Evolutionary conservation across 768 basidiomycete species (phyloP).

Genomic region (Boletus sp.): DNA sequence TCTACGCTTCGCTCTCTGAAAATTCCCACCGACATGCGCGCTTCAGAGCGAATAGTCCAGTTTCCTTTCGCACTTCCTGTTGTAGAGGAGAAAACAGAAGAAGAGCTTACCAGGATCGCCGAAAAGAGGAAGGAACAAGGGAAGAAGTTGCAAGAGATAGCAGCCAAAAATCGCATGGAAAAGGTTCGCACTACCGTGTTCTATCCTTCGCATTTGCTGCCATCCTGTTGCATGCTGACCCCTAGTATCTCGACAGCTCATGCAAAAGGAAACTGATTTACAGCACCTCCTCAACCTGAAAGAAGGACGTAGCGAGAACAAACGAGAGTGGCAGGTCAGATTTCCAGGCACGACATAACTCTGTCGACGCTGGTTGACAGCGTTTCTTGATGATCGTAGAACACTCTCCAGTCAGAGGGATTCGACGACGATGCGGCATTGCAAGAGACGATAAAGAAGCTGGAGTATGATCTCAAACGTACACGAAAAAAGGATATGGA

Average conservation of each 20-base stretch:
- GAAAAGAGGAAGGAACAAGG: conserved; percentile 88
- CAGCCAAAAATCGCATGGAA: conserved; percentile 79
- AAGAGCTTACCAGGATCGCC: conserved; percentile 73
- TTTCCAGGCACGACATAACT: not conserved
- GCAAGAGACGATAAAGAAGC: conserved; percentile 81
- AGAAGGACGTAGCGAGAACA: conserved; percentile 57
- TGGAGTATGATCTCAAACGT: conserved; percentile 74
- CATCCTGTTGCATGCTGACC: not conserved
- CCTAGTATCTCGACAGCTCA: conserved; percentile 43
- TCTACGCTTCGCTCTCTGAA: conserved; percentile 63
- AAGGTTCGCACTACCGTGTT: conserved; percentile 51
- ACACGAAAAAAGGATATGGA: conserved; percentile 79
- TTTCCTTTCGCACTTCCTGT: conserved; percentile 73
- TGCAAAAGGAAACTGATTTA: conserved; percentile 75
- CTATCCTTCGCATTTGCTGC: not conserved
- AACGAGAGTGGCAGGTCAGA: conserved; percentile 74
- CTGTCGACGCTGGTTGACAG: not conserved
- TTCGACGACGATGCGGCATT: conserved; percentile 77
- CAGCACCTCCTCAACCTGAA: conserved; percentile 61
- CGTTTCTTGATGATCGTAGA: conserved; percentile 35
- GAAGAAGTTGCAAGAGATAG: conserved; percentile 85
- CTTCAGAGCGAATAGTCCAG: conserved; percentile 73
- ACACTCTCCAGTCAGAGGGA: conserved; percentile 62
- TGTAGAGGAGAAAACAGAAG: conserved; percentile 84
- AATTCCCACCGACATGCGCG: conserved; percentile 62